Conservation (phyloP, 768 basidiomycete species). For the Amanita pseudoporphyria region DNA sequence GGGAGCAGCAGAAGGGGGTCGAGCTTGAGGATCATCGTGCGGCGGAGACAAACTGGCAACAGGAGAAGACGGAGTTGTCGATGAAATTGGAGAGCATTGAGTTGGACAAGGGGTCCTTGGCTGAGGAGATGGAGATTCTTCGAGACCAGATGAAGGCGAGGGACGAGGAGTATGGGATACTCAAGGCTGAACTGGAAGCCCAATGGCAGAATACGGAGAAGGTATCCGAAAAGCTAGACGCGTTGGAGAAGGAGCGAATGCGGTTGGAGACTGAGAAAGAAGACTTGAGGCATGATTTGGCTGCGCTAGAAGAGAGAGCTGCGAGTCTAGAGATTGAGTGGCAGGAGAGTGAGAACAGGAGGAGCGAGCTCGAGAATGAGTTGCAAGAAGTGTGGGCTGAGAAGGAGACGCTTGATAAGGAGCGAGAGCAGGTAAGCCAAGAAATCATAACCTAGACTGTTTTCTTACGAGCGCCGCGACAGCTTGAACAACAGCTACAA, state of each 20-base stretch:
- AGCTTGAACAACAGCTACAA: conserved; percentile 49
- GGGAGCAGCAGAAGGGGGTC: conserved; percentile 29
- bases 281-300: conserved; percentile 27
- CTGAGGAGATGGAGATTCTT: conserved; percentile 33
- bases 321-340: conserved; percentile 43
- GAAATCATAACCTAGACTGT: background rate
- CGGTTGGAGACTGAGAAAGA: conserved; percentile 31
- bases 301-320: conserved; percentile 32
- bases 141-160: conserved; percentile 29
- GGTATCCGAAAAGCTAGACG: conserved; percentile 35
- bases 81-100: conserved; percentile 31
- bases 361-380: conserved; percentile 44
- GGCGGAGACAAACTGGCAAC: conserved; percentile 36
- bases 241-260: conserved; percentile 26
- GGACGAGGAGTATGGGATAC: conserved; percentile 34
- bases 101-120: conserved; percentile 32
- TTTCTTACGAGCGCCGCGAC: background rate
- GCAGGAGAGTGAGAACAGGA: conserved; percentile 46
- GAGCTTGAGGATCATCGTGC: conserved; percentile 32
- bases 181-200: conserved; percentile 58
- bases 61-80: conserved; percentile 39
- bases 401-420: conserved; percentile 47
- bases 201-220: conserved; percentile 64
- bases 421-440: conserved; percentile 38
- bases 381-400: conserved; percentile 41